phyloP scores from a whole-genome alignment of 1,139 yeast genomes.

The Hansenula lynferdii region DNA sequence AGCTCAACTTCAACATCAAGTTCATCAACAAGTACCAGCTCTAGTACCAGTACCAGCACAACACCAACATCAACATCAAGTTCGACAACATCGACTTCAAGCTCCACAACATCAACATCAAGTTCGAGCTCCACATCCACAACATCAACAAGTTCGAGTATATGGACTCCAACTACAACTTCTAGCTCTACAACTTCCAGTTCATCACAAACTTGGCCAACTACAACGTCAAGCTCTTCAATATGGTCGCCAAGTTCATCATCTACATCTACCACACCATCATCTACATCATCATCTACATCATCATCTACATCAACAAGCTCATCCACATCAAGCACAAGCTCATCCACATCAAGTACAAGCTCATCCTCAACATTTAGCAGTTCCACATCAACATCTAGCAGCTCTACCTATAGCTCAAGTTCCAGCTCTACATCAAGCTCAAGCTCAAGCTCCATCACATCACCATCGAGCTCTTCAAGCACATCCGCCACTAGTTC shows the following conservation, averaged over 20 bases:
- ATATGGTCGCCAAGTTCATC: constrained; percentile 3
- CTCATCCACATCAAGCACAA: neutral
- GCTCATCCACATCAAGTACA: neutral
- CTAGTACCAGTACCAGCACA: constrained; percentile 3
- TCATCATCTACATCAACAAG: constrained; percentile 1
- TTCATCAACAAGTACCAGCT: constrained; percentile 2
- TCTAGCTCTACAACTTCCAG: constrained; percentile 6
- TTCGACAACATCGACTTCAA: neutral
- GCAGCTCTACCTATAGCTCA: neutral
- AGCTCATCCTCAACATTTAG: neutral
- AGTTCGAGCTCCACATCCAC: constrained; percentile 9
- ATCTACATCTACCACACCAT: constrained; percentile 4
- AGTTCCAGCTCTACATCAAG: constrained; percentile 14
- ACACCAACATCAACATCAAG: constrained; percentile 1
- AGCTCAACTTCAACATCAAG: constrained; percentile 6
- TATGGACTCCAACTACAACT: constrained; percentile 13
- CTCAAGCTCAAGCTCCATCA: neutral
- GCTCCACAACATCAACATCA: constrained; percentile 11
- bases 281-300: constrained; percentile 1
- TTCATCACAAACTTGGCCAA: neutral
- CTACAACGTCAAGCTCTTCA: constrained; percentile 3
- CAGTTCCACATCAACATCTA: constrained; percentile 26
- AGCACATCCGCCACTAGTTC: neutral
- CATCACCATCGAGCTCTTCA: neutral
- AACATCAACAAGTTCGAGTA: constrained; percentile 16